A percentile compares a stretch with the other conserved stretches of the same genome.
Conservation (phyloP, 306 rosid genomes). For the Psophocarpus tetragonolobus region DNA sequence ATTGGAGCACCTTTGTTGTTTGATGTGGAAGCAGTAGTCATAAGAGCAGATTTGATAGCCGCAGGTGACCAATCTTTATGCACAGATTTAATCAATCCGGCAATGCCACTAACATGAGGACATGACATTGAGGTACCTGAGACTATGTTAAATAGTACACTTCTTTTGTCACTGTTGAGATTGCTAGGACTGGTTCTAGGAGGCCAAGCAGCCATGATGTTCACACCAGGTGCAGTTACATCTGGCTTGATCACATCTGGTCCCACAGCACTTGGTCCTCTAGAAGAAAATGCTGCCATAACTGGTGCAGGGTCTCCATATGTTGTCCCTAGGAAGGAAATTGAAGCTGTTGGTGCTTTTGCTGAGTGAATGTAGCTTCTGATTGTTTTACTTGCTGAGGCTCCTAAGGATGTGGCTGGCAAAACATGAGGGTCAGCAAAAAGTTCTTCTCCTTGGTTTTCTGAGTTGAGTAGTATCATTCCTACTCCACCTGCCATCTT, state of each 20-base stretch:
- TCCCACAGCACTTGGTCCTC: slow-evolving; percentile 58
- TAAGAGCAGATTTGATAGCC: slow-evolving; percentile 65
- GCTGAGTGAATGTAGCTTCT: slow-evolving; percentile 31
- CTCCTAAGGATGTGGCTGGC: slow-evolving; percentile 62
- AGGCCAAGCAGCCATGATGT: slow-evolving; percentile 78
- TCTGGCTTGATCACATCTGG: slow-evolving; percentile 67
- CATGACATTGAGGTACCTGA: slow-evolving; percentile 84
- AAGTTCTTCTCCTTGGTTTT: slow-evolving; percentile 59
- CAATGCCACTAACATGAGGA: slow-evolving; percentile 69
- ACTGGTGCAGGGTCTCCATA: slow-evolving; percentile 55
- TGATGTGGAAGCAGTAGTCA: slow-evolving; percentile 60
- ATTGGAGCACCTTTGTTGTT: slow-evolving; percentile 49
- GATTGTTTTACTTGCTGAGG: slow-evolving; percentile 45
- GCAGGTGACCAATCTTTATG: slow-evolving; percentile 72
- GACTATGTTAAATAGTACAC: slow-evolving; percentile 51
- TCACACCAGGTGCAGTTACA: slow-evolving; percentile 69
- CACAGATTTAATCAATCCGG: slow-evolving; percentile 51
- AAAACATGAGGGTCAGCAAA: slow-evolving; percentile 57
- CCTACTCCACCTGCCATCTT: slow-evolving; percentile 63
- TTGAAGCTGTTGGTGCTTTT: slow-evolving; percentile 45
- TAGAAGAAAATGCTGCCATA: slow-evolving; percentile 67
- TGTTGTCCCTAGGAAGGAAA: slow-evolving; percentile 48
- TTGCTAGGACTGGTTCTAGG: slow-evolving; percentile 45
- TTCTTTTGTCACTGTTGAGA: slow-evolving; percentile 51
- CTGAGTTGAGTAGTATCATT: slow-evolving; percentile 51